Evolutionary conservation across 129 eudicot genomes (phyloP), one percentile per base, ranked within the genome.

Genomic region (Centaurea solstitialis): DNA sequence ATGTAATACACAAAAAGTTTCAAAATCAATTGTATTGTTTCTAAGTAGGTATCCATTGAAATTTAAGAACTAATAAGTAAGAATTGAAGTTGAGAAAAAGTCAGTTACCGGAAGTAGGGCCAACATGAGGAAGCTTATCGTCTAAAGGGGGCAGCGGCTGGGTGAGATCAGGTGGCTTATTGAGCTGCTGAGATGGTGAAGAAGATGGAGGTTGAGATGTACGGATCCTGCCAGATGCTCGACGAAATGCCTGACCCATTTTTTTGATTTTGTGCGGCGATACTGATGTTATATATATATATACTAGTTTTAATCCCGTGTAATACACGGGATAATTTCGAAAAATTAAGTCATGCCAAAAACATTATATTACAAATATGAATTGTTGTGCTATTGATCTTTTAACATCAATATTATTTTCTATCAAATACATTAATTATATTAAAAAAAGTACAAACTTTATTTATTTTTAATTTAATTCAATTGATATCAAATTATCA

Each of bases 191-290:
- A 72, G 86, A 57, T 24, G 93, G 68, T 30, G 88, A 71, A 18
- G 88, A 71, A 18, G 88, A 81, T 10, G 86, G 80, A 70, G 93
- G 75, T 37, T 90, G 76, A 75, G 93, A 37, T 17, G 90, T 47
- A 26, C 90, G 91, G 65, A 89, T 73, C 89, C 92, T 93, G 7
- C 98, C 98, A 85, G 94, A 85, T 81, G 98, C 98, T 89, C 98
- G 97, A 88, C 98, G 97, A 74, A 93, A 91, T 91, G 98, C 97
- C 91, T 93, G 98, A 47, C 98, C 98, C 98, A 93, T 93, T 23
- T 71, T 59, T 78, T 3, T 66, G 5, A 75, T n/a, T 70, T 69
- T 38, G 57, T 47, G 61, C 21, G 80, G 80, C 69, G 75, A 45
- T 67, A 74, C 5, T 28, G 59, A 41, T 40, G 72, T 9, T 77